Conservation (phyloP, 1,284 basidiomycete species). For the Lentinula novae-zelandiae region DNA sequence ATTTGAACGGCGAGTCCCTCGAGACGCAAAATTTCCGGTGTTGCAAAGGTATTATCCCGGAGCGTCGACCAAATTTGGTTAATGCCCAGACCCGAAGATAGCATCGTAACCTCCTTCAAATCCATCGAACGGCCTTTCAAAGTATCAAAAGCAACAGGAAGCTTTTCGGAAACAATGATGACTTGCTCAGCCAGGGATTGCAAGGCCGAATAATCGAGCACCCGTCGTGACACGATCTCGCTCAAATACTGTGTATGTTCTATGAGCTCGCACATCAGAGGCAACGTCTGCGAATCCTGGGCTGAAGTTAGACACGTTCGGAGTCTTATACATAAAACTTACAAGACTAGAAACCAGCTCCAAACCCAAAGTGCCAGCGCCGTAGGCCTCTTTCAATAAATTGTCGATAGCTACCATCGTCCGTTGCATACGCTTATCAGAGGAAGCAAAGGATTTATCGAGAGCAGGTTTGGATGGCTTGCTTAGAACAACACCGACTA, state of each 20-base stretch:
- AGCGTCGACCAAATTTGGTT: slow-evolving; percentile 52
- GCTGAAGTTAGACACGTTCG: neutral
- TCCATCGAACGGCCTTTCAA: slow-evolving; percentile 26
- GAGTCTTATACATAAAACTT: neutral
- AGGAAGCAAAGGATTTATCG: neutral
- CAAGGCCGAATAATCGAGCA: slow-evolving; percentile 48
- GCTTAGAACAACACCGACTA: neutral
- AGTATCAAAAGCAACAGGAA: slow-evolving; percentile 28
- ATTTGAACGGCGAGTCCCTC: slow-evolving; percentile 1
- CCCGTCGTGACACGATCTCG: slow-evolving; percentile 20
- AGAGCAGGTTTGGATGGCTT: too few relatives aligned
- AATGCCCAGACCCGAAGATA: slow-evolving; percentile 53
- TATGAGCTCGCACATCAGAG: slow-evolving; percentile 28
- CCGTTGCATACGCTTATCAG: slow-evolving; percentile 1
- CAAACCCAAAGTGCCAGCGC: neutral
- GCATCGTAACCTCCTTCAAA: slow-evolving; percentile 41
- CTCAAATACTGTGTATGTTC: slow-evolving; percentile 31
- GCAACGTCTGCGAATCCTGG: neutral
- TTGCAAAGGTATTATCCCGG: slow-evolving; percentile 19
- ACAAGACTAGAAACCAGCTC: neutral
- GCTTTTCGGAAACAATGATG: slow-evolving; percentile 30
- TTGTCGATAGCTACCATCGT: neutral
- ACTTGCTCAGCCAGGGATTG: slow-evolving; percentile 41
- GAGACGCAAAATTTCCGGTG: neutral
- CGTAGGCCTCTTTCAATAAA: neutral